These are phyloP conservation scores for Quercus engelmannii DNA, from an alignment of 306 rosid genomes.

Conservation along the genomic window DNA sequence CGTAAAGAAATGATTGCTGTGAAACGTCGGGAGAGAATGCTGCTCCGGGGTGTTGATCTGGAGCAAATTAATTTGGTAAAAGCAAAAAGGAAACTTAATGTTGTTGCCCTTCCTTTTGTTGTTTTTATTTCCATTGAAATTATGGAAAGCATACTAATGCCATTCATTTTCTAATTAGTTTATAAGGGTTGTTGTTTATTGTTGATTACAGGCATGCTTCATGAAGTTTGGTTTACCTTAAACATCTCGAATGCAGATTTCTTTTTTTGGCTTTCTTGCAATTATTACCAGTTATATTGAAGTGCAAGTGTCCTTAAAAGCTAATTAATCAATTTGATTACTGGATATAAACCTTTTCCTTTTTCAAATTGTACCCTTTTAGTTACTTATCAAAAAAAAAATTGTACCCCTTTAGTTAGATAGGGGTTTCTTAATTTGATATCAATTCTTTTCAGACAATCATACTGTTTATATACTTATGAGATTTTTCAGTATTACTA, in stretches of 20 bases:
- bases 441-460: not conserved
- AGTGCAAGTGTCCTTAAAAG: not conserved
- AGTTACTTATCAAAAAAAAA: not conserved
- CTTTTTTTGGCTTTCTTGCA: not conserved
- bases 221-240: not conserved
- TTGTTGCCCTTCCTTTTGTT: not conserved
- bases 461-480: not conserved
- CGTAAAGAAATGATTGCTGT: constrained; percentile 65
- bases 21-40: constrained; percentile 79
- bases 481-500: not conserved
- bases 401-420: not conserved
- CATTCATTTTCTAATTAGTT: not conserved
- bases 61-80: constrained; percentile 66
- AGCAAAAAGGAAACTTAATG: not conserved
- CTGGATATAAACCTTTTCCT: not conserved
- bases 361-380: not conserved
- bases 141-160: not conserved
- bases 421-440: not conserved
- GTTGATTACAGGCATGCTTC: not conserved
- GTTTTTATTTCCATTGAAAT: not conserved
- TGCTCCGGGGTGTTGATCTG: constrained; percentile 71
- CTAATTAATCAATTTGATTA: not conserved
- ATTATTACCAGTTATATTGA: not conserved
- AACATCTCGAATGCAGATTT: not conserved
- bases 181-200: not conserved